Base-by-base conservation (phyloP, 345 rosid species). In the Durio zibethinus region DNA sequence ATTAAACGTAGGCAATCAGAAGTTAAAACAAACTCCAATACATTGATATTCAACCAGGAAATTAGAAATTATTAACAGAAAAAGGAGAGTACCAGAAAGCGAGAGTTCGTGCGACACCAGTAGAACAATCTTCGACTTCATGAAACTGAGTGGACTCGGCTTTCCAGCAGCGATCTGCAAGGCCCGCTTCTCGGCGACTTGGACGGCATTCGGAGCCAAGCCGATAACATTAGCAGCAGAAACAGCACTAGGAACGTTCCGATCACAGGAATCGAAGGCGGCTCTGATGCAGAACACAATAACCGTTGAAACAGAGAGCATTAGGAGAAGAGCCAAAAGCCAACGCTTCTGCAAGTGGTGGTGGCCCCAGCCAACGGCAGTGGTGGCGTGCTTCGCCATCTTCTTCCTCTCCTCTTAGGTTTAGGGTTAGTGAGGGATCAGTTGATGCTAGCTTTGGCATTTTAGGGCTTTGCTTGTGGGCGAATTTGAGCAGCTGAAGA, bases 71-170 rank as follows among this genome's bases (percentile, higher is more conserved):
- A 48, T 7, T 18, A 56, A 31, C 7, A 77, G 2, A 59, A 12
- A 23, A 5, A 23, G 60, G 0, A 66, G 40, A 63, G 42, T 82
- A 86, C 85, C 89, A 23, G 89, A 84, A 43, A 86, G 83, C 20
- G 87, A 86, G 67, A 86, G 85, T 81, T 86, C 84, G 25, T 86
- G 87, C 11, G 89, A 86, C 78, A 86, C 87, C 70, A 84, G 45
- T 31, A 86, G 84, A 35, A 86, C 89, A 20, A 61, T 78, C 81
- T 78, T 84, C 7, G 89, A 83, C 83, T 83, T 87, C 89, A 87
- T 87, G 77, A 87, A 87, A 36, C 81, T 64, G 64, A 87, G 89
- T 0, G 89, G 87, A 62, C 78, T 87, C 23, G 85, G 82, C 29
- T 54, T 53, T 23, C 75, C 43, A 12, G 74, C 61, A 16, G 60